Evolutionary conservation across 345 rosid species (phyloP).

Genomic region (Dipteronia dyeriana): DNA sequence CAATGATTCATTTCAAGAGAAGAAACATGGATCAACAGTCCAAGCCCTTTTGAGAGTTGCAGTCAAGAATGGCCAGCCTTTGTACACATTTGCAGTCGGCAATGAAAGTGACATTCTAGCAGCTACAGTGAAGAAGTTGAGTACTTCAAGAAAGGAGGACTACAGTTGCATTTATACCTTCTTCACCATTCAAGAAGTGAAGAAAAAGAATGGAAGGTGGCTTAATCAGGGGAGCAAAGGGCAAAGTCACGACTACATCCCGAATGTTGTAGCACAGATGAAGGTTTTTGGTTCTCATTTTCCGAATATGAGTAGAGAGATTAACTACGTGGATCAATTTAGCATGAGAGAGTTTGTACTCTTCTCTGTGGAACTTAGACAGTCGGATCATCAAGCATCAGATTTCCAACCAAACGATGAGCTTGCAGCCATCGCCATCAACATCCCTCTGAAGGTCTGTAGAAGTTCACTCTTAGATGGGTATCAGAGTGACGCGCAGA

Average conservation of each 20-base stretch:
- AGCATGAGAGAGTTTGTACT: slow-evolving; percentile 68
- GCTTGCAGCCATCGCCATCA: slow-evolving; percentile 84
- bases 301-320: slow-evolving; percentile 30
- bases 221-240: slow-evolving; percentile 63
- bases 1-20: slow-evolving; percentile 44
- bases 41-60: slow-evolving; percentile 90
- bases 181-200: slow-evolving; percentile 67
- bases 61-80: slow-evolving; percentile 79
- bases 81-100: slow-evolving; percentile 83
- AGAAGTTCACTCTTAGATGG: slow-evolving; percentile 29
- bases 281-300: slow-evolving; percentile 59
- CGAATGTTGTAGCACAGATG: slow-evolving; percentile 76
- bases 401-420: slow-evolving; percentile 66
- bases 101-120: slow-evolving; percentile 73
- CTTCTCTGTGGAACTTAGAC: slow-evolving; percentile 53
- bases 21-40: slow-evolving; percentile 42
- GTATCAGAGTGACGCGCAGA: slow-evolving; percentile 28
- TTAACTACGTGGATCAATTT: slow-evolving; percentile 30
- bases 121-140: slow-evolving; percentile 62
- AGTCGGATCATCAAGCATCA: slow-evolving; percentile 38
- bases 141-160: slow-evolving; percentile 47
- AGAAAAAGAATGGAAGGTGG: slow-evolving; percentile 79
- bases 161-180: slow-evolving; percentile 68
- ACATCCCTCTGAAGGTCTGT: slow-evolving; percentile 42
- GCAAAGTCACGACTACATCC: slow-evolving; percentile 61